Evolutionary conservation across 805 yeast genomes (phyloP), one percentile per base, ranked within the genome.

Genomic region (Starmerella vitae): DNA sequence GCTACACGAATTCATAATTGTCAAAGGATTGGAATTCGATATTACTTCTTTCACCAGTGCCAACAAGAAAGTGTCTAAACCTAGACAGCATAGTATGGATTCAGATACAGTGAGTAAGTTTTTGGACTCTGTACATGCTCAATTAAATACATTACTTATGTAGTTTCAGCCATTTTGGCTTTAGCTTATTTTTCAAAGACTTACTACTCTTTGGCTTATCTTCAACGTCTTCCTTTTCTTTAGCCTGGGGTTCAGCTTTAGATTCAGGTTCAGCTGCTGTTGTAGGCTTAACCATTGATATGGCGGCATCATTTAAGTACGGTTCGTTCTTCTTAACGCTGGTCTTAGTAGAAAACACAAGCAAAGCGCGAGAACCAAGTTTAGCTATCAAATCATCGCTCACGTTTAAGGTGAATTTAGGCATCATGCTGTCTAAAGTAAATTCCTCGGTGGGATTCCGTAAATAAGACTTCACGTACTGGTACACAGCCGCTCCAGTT

Each of bases 401-500:
- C 0, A 55, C 48, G 36, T 60, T 44, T 1, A 75, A 44, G 1
- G 50, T 40, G 9, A 51, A 47, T 19, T 61, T 54, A 3, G 83
- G 83, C 43, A 72, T 68, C 4, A 75, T 65, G 24, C 64, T 53
- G n/a, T 52, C 57, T 22, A 76, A 53, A 15, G 59, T 52, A 47
- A 71, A 73, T 2, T 48, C 47, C 1, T 40, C 38, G 18, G 45
- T 36, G 4, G 58, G 57, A 20, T 59, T 50, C 3, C 54, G 40
- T 6, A 70, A 30, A 18, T 45, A 40, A 2, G 47, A 38, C n/a
- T 45, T 42, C 20, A 65, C 65, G 33, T 55, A 54, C 5, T 50
- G 45, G 36, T 59, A 52, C 6, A 67, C 51, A 8, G 51, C 54
- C 18, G 54, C 52, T 4, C 66, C 57, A 0, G 70, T 65, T 35